Evolutionary conservation across 202 grass and related monocot species (phyloP).

Genomic region (Saccharum hybrid): DNA sequence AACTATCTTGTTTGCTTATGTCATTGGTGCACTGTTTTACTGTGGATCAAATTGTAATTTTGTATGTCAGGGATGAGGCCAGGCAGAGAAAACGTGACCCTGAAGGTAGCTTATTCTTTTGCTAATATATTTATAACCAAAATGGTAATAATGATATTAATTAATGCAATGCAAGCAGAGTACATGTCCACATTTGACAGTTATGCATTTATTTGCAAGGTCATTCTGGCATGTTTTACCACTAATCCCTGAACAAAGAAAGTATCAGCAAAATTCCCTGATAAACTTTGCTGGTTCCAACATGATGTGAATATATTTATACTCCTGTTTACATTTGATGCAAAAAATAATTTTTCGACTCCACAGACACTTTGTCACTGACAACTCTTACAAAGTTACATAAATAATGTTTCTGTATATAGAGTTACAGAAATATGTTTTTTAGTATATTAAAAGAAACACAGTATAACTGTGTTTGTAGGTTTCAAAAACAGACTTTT

Average conservation of each 20-base stretch:
- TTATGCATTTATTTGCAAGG: conserved; percentile 29
- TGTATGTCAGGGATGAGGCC: no score
- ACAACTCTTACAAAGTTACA: conserved; percentile 7
- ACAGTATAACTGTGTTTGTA: background rate
- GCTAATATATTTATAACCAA: conserved; percentile 27
- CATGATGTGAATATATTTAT: background rate
- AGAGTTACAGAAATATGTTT: conserved; percentile 10
- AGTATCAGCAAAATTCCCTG: conserved; percentile 8
- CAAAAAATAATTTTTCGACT: background rate
- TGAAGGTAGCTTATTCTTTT: conserved; percentile 65
- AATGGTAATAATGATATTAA: conserved; percentile 2
- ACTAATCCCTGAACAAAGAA: conserved; percentile 11
- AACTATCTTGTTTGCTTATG: no score
- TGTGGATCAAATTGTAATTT: no score
- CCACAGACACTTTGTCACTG: background rate
- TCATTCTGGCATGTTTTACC: background rate
- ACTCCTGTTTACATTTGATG: conserved; percentile 12
- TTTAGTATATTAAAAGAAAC: background rate
- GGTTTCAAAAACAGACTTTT: background rate
- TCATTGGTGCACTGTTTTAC: no score
- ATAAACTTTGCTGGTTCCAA: conserved; percentile 1
- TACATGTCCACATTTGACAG: background rate
- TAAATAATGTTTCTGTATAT: background rate
- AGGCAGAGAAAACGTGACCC: conserved; percentile 34
- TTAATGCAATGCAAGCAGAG: background rate